Percentiles rank a stretch among this genome's conserved stretches.
phyloP scores from a whole-genome alignment of 1,284 basidiomycete genomes.

The Calocybe gambosa region DNA sequence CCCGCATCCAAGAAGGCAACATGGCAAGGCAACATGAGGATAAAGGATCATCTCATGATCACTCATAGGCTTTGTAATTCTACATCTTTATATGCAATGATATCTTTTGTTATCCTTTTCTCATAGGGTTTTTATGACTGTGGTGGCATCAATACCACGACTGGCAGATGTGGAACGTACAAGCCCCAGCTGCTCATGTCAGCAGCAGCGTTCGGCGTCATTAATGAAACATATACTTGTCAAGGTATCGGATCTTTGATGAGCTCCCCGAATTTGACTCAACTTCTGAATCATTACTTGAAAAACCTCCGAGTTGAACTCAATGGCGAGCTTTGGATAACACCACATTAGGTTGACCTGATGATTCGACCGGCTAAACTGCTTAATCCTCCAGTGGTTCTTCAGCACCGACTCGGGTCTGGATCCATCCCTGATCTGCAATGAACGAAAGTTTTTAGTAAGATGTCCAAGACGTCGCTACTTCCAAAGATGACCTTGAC shows the following conservation, averaged over 20 bases:
- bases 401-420: no score
- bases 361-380: no score
- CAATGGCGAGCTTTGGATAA: neutral
- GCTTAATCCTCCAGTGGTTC: no score
- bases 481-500: no score
- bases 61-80: conserved; percentile 9
- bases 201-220: conserved; percentile 1
- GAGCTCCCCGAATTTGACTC: neutral
- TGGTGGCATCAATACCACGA: neutral
- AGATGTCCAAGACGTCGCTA: no score
- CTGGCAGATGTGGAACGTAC: neutral
- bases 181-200: no score
- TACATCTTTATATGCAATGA: conserved; percentile 11
- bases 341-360: neutral
- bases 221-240: neutral
- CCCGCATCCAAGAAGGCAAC: conserved; percentile 12
- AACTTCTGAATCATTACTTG: no score
- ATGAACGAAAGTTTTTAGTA: no score
- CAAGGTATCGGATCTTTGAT: conserved; percentile 10
- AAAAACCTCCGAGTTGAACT: conserved; percentile 3
- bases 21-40: conserved; percentile 7
- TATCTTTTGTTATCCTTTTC: conserved; percentile 3
- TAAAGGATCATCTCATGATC: conserved; percentile 9
- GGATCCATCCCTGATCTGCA: no score
- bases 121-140: neutral